These are phyloP conservation scores for Phyllosticta citrichinensis DNA, from an alignment of 2,329 filamentous ascomycete species.

Conservation along the genomic window DNA sequence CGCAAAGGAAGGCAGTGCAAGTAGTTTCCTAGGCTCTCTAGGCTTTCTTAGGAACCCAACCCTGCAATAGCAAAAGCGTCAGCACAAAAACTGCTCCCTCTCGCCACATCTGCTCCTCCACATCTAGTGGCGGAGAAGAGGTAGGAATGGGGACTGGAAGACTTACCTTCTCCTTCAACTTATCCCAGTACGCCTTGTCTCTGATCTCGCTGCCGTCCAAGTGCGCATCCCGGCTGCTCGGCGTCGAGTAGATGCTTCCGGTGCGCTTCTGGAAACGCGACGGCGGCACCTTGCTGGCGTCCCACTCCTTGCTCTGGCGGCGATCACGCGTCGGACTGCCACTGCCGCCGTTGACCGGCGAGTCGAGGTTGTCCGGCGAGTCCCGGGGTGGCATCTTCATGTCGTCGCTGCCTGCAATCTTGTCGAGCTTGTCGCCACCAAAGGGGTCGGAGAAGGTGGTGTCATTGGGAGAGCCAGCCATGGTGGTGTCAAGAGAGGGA, in stretches of 20 bases:
- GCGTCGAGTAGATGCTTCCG: slow-evolving; percentile 59
- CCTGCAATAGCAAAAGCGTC: not conserved
- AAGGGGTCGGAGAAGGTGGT: slow-evolving; percentile 17
- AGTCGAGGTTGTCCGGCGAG: not conserved
- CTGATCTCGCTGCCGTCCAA: slow-evolving; percentile 41
- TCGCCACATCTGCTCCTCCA: not conserved
- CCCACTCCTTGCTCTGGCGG: slow-evolving; percentile 33
- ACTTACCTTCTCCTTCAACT: slow-evolving; percentile 32
- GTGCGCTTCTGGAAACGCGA: slow-evolving; percentile 60
- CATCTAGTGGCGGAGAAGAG: not conserved
- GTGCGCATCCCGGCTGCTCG: slow-evolving; percentile 54
- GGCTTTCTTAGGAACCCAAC: not conserved
- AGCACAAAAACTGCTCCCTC: not conserved
- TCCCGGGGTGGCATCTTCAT: slow-evolving; percentile 13
- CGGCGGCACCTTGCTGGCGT: slow-evolving; percentile 57
- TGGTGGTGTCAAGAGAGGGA: slow-evolving; percentile 8
- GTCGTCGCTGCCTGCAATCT: slow-evolving; percentile 16
- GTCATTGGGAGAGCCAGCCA: slow-evolving; percentile 17
- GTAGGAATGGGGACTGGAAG: not conserved
- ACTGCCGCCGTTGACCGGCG: not conserved
- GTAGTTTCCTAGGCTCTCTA: not conserved
- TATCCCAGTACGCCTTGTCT: slow-evolving; percentile 49
- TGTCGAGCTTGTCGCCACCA: slow-evolving; percentile 16
- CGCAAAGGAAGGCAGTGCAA: not conserved
- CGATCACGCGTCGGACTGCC: slow-evolving; percentile 18